Conservation (phyloP, 768 basidiomycete genomes). For the Lactarius evosmus region DNA sequence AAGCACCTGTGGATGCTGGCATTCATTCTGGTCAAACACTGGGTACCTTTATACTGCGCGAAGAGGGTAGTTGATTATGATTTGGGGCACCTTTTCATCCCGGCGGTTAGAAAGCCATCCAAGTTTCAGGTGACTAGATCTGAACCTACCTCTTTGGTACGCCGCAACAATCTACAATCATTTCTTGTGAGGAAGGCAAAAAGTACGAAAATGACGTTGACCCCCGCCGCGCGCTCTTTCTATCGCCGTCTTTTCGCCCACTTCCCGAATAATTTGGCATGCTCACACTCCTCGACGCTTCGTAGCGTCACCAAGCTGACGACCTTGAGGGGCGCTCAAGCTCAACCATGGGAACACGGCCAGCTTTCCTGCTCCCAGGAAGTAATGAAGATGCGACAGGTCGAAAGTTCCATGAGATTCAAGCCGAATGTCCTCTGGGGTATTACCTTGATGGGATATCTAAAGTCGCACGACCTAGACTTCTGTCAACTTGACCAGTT, state of each 20-base stretch:
- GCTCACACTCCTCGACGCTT: constrained; percentile 2
- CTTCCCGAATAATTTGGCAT: constrained; percentile 10
- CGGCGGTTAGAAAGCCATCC: constrained; percentile 4
- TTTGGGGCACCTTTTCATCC: constrained; percentile 10
- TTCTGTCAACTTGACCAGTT: constrained; percentile 6
- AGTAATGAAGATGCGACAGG: constrained; percentile 7
- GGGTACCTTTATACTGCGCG: constrained; percentile 15
- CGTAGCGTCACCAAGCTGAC: constrained; percentile 5
- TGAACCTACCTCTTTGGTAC: constrained; percentile 8
- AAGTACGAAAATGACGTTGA: constrained; percentile 8
- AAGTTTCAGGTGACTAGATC: constrained; percentile 11
- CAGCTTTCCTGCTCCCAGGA: constrained; percentile 6
- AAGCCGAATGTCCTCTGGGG: not conserved
- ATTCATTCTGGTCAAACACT: no score
- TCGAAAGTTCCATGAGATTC: constrained; percentile 16
- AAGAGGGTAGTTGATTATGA: constrained; percentile 1
- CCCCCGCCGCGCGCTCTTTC: constrained; percentile 7
- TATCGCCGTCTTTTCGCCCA: constrained; percentile 20
- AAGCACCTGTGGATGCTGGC: constrained; percentile 15
- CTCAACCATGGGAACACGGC: constrained; percentile 13
- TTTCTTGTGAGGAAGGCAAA: constrained; percentile 9
- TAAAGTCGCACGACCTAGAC: constrained; percentile 2
- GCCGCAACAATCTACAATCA: constrained; percentile 6
- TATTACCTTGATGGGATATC: constrained; percentile 15
- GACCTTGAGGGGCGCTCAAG: not conserved